Conservation (phyloP, 2,329 filamentous ascomycete genomes). For the Fusarium irregulare region DNA sequence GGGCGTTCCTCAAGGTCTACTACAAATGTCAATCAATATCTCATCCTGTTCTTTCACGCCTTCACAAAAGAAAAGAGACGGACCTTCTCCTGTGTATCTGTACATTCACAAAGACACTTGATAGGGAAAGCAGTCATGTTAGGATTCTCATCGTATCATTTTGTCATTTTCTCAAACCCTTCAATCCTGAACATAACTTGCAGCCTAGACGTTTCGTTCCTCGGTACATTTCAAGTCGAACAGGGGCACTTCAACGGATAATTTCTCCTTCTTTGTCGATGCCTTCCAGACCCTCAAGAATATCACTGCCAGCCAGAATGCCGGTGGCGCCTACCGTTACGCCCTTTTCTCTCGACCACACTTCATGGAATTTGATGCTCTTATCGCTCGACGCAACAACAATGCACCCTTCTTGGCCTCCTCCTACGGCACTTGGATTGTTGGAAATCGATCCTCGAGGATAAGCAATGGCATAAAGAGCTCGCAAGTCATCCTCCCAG, state of each 20-base stretch:
- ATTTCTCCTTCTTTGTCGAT: constrained; percentile 79
- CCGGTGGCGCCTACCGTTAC: constrained; percentile 64
- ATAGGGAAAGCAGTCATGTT: neutral
- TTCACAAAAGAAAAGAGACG: neutral
- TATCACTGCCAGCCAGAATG: constrained; percentile 83
- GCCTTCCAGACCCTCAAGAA: constrained; percentile 83
- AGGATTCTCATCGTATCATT: constrained; percentile 11
- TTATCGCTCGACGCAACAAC: constrained; percentile 93
- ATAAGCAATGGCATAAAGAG: constrained; percentile 89
- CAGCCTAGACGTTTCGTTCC: constrained; percentile 26
- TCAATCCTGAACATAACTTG: constrained; percentile 17
- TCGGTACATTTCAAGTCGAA: constrained; percentile 5
- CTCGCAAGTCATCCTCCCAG: constrained; percentile 82
- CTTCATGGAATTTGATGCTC: constrained; percentile 94
- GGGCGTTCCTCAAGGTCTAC: constrained; percentile 14
- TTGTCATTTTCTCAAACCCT: constrained; percentile 27
- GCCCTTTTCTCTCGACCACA: constrained; percentile 79
- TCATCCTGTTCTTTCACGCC: neutral
- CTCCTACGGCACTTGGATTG: constrained; percentile 40
- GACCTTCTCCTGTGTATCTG: neutral
- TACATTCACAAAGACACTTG: constrained; percentile 12
- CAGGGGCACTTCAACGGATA: constrained; percentile 67
- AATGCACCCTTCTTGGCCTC: constrained; percentile 69
- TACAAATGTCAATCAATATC: constrained; percentile 12
- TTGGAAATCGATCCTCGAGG: constrained; percentile 62